Base-by-base conservation (phyloP, 2,329 filamentous ascomycete species). In the Dothistroma septosporum region DNA sequence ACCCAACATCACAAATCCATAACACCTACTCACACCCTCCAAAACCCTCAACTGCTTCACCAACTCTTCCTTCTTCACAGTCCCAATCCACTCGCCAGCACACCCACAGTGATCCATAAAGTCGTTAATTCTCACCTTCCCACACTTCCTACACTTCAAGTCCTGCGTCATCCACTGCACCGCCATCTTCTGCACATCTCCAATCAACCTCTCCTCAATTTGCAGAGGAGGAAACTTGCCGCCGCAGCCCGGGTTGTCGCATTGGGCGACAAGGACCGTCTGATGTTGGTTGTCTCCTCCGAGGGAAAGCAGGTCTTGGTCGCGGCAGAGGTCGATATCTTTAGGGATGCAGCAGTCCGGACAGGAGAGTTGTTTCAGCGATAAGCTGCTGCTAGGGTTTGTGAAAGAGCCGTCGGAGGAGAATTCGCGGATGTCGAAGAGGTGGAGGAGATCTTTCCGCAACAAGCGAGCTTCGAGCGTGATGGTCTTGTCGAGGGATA, bases 61-160 rank as follows among this genome's bases (percentile, higher is more conserved):
- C 28, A 93, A 78, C 31, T 89, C 89, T 32, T 83, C 85, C 65
- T 83, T 81, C 67, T 87, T 83, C 61, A 92, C 81, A 21, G 86
- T 90, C 66, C 85, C 85, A 19, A 82, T 83, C 94, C 94, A 99
- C 61, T 84, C 83, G 3, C 94, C 94, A 63, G 90, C 91, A 79
- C 94, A 99, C 11, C 87, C 89, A 76, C 95, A 99, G 76, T 97
- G 92, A 75, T 97, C 93, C 87, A 94, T 92, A 69, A 97, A 95
- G 71, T 97, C 93, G 73, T 96, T 97, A 46, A 90, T 82, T 72
- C 91, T 81, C 44, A 96, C 76, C 4, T 77, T 70, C 47, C 75
- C 75, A 69, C 85, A 87, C 68, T 91, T 91, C 33, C 83, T 85
- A 74, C 94, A 99, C 76, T 91, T 91, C 60, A 97, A 77, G 74